Evolutionary conservation across 805 yeast genomes (phyloP).

Genomic region (Komagataella kurtzmanii): DNA sequence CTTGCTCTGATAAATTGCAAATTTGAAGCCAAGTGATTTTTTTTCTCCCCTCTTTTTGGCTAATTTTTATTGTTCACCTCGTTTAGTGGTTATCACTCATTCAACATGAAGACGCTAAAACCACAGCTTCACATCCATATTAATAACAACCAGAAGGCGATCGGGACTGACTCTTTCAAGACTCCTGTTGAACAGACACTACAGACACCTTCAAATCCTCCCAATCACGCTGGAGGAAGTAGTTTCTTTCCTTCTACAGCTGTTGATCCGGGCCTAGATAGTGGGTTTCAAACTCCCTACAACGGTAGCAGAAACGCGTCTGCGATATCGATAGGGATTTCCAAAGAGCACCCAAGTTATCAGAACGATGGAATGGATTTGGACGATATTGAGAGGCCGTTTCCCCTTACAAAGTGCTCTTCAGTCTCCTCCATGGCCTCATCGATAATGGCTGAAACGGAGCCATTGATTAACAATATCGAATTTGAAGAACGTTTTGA

Average conservation of each 20-base stretch:
- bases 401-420: background rate
- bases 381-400: background rate
- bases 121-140: background rate
- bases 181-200: background rate
- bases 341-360: background rate
- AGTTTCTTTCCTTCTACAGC: background rate
- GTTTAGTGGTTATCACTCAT: background rate
- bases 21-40: background rate
- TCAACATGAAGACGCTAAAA: background rate
- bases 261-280: background rate
- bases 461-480: background rate
- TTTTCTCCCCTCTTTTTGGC: background rate
- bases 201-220: background rate
- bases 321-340: background rate
- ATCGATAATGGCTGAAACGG: background rate
- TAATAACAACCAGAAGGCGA: background rate
- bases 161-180: background rate
- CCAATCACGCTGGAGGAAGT: background rate
- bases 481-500: constrained; percentile 20
- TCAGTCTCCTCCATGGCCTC: constrained; percentile 2
- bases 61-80: background rate
- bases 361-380: background rate
- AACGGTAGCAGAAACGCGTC: background rate
- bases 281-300: background rate
- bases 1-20: background rate